Evolutionary conservation across 345 rosid genomes (phyloP).

Genomic region (Mercurialis annua): DNA sequence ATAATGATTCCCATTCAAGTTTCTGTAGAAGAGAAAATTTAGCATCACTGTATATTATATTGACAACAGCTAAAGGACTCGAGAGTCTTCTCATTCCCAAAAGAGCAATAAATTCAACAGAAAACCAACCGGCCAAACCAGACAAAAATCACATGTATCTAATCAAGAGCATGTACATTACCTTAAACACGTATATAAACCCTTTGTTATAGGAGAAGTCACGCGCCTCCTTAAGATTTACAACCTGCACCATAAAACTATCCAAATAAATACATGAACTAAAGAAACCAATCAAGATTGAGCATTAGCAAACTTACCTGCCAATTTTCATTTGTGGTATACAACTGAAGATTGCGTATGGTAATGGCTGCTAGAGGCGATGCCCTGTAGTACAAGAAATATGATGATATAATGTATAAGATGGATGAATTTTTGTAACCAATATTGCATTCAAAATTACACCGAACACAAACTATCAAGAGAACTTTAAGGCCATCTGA

Average conservation of each 20-base stretch:
- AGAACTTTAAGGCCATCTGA: background rate
- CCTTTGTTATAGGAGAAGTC: constrained; percentile 72
- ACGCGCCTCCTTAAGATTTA: constrained; percentile 95
- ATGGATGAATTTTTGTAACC: background rate
- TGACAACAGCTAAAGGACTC: background rate
- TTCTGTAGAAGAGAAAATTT: constrained; percentile 53
- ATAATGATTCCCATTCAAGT: constrained; percentile 97
- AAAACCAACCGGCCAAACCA: background rate
- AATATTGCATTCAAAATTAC: background rate
- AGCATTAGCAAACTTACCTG: constrained; percentile 47
- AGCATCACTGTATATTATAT: constrained; percentile 28
- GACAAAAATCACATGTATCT: background rate
- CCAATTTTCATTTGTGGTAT: constrained; percentile 93
- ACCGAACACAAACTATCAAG: background rate
- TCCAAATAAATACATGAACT: constrained; percentile 7
- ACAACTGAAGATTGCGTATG: constrained; percentile 72
- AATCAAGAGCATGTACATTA: constrained; percentile 27
- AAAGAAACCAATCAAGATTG: constrained; percentile 4
- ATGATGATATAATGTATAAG: constrained; percentile 1
- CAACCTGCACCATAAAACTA: constrained; percentile 49
- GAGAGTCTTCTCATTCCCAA: background rate
- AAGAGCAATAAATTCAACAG: background rate
- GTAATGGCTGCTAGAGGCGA: constrained; percentile 93
- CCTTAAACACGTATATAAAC: constrained; percentile 91
- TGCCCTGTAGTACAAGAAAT: constrained; percentile 53